Percentiles rank a stretch among this genome's conserved stretches.
Evolutionary conservation across 768 basidiomycete genomes (phyloP).

Genomic region (Cantharellus anzutake): DNA sequence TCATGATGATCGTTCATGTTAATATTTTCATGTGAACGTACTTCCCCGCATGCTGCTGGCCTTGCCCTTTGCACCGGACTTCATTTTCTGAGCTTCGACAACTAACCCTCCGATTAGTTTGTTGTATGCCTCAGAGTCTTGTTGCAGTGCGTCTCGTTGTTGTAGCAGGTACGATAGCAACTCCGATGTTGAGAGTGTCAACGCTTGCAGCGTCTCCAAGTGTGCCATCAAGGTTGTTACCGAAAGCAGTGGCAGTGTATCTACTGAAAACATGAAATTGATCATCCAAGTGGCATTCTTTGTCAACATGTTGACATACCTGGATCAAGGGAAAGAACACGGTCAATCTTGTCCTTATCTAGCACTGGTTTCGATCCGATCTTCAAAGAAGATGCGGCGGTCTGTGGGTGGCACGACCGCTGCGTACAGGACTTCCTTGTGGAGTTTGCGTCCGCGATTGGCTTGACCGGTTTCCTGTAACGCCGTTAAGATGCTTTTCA

Average conservation of each 20-base stretch:
- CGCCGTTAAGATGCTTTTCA: background rate
- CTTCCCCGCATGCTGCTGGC: background rate
- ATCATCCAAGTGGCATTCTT: conserved; percentile 1
- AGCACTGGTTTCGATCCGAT: conserved; percentile 67
- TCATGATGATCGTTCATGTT: too few relatives aligned
- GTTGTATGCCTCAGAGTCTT: conserved; percentile 80
- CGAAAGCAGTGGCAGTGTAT: conserved; percentile 52
- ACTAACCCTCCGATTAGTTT: conserved; percentile 80
- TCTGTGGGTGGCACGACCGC: conserved; percentile 16
- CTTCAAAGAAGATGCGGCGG: conserved; percentile 2
- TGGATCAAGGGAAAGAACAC: conserved; percentile 42
- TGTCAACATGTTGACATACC: conserved; percentile 27
- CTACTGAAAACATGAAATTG: conserved; percentile 21
- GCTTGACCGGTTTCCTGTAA: background rate
- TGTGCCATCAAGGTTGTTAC: conserved; percentile 43
- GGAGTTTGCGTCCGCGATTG: background rate
- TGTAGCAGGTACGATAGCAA: conserved; percentile 70
- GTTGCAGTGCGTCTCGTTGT: conserved; percentile 59
- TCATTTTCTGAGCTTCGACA: conserved; percentile 44
- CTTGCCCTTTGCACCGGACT: conserved; percentile 5
- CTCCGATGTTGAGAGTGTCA: conserved; percentile 57
- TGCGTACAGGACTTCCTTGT: conserved; percentile 5
- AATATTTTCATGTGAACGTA: background rate
- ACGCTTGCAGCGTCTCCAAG: conserved; percentile 44
- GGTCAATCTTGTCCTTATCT: conserved; percentile 42